Conservation (phyloP, 306 rosid genomes). For the Vigna reflexopilosa region DNA sequence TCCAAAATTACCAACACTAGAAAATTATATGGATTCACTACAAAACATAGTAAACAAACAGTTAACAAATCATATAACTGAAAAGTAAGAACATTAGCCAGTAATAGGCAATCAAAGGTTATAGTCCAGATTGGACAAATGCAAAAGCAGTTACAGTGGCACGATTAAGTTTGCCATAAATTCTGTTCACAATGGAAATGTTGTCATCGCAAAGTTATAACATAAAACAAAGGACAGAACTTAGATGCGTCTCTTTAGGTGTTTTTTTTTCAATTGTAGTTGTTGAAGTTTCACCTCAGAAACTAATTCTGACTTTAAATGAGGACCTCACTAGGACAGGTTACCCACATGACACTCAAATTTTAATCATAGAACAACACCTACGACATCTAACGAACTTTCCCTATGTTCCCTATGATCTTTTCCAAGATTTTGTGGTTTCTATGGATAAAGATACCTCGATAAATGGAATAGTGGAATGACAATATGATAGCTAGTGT, state of each 20-base stretch:
- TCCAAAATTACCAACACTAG: slow-evolving; percentile 19
- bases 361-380: background rate
- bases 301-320: background rate
- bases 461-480: background rate
- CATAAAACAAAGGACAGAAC: slow-evolving; percentile 3
- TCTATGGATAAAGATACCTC: background rate
- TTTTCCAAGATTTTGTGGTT: background rate
- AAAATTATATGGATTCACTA: slow-evolving; percentile 10
- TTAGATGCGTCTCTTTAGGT: background rate
- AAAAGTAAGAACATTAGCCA: background rate
- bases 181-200: background rate
- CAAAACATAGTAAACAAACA: slow-evolving; percentile 21
- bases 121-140: slow-evolving; percentile 10
- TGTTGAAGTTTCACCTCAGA: background rate
- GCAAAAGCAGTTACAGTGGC: background rate
- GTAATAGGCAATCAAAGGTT: slow-evolving; percentile 12
- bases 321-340: background rate
- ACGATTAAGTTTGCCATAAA: background rate
- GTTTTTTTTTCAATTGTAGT: background rate
- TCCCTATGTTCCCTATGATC: background rate
- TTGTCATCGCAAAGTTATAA: background rate
- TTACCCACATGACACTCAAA: background rate
- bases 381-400: background rate
- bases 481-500: background rate
- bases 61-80: background rate